Evolutionary conservation across 805 yeast genomes (phyloP).

Genomic region (Metschnikowia hibisci): DNA sequence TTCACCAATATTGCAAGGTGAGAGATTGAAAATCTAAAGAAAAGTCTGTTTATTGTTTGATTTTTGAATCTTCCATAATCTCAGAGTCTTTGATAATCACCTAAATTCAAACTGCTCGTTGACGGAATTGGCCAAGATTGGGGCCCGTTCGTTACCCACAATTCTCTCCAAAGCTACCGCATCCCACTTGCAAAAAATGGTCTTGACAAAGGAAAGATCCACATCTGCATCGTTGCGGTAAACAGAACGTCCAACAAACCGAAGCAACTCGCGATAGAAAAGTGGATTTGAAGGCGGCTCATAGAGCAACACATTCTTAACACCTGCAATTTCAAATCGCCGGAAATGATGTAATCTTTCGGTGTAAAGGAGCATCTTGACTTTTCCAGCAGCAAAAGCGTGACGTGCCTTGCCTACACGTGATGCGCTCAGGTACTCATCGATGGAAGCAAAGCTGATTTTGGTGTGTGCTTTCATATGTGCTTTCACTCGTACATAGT

Average conservation of each 20-base stretch:
- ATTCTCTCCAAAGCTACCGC: conserved; percentile 72
- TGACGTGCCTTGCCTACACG: conserved; percentile 69
- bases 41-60: too few relatives aligned
- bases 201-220: conserved; percentile 45
- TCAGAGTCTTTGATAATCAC: too few relatives aligned
- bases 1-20: too few relatives aligned
- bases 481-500: conserved; percentile 74
- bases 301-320: conserved; percentile 75
- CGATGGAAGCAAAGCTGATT: conserved; percentile 62
- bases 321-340: conserved; percentile 81
- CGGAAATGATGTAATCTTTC: conserved; percentile 93
- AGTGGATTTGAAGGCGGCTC: conserved; percentile 80
- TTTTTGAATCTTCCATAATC: too few relatives aligned
- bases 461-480: conserved; percentile 62
- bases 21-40: too few relatives aligned
- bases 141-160: conserved; percentile 74
- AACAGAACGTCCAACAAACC: conserved; percentile 63
- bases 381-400: conserved; percentile 56
- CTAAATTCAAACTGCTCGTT: conserved; percentile 74
- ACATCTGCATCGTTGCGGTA: conserved; percentile 50
- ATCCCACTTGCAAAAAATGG: conserved; percentile 76
- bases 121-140: conserved; percentile 62
- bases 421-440: conserved; percentile 79
- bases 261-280: conserved; percentile 74
- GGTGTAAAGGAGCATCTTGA: conserved; percentile 77